Conservation (phyloP, 108 stramenopile species). For the Skeletonema grethae region DNA sequence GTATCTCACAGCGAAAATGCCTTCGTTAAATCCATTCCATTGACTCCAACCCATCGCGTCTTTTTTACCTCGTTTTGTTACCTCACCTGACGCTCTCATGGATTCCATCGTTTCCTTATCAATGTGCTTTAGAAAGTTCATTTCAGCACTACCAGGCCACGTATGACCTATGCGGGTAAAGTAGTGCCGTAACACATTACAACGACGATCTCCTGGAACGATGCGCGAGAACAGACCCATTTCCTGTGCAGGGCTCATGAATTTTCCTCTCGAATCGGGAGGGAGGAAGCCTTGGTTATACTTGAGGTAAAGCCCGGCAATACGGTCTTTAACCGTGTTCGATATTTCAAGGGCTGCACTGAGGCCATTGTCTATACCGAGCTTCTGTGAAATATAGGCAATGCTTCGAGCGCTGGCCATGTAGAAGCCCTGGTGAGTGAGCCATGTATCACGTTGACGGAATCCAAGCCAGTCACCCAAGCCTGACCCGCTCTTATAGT, state of each 20-base stretch:
- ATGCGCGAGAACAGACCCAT: slow-evolving; percentile 43
- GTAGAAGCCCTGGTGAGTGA: slow-evolving; percentile 46
- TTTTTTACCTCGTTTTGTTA: slow-evolving; percentile 33
- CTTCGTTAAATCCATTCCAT: slow-evolving; percentile 51
- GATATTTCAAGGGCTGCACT: slow-evolving; percentile 19
- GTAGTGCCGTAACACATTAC: slow-evolving; percentile 34
- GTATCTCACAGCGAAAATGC: slow-evolving; percentile 43
- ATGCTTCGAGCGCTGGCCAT: slow-evolving; percentile 50
- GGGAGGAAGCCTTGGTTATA: slow-evolving; percentile 36
- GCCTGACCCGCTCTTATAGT: slow-evolving; percentile 39
- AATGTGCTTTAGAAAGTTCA: slow-evolving; percentile 16
- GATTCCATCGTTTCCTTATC: slow-evolving; percentile 10
- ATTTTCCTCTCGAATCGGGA: slow-evolving; percentile 15
- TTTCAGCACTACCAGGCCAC: slow-evolving; percentile 41
- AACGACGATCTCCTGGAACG: slow-evolving; percentile 42
- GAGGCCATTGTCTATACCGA: slow-evolving; percentile 2
- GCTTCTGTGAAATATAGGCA: slow-evolving; percentile 40
- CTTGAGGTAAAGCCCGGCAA: slow-evolving; percentile 40
- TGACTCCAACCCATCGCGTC: slow-evolving; percentile 48
- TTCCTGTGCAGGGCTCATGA: slow-evolving; percentile 43
- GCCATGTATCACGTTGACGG: slow-evolving; percentile 44
- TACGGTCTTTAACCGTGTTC: slow-evolving; percentile 18
- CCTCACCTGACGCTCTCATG: slow-evolving; percentile 34
- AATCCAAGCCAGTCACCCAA: slow-evolving; percentile 48
- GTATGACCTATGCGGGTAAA: slow-evolving; percentile 42